phyloP scores from a whole-genome alignment of 2,329 filamentous ascomycete species.

The Cladosporium halotolerans region DNA sequence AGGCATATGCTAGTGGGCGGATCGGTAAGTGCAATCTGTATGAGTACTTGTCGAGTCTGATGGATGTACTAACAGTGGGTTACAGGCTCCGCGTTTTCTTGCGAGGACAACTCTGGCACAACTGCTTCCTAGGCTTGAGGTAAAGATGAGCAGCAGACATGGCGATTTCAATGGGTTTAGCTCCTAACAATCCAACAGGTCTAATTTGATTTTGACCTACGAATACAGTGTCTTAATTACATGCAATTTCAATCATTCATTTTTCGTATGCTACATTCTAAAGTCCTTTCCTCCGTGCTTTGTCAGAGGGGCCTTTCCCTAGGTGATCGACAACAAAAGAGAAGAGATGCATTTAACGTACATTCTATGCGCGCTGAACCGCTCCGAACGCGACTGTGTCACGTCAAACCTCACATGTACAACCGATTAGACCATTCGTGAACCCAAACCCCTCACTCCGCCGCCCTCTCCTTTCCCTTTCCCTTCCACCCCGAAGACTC shows the following conservation, averaged over 20 bases:
- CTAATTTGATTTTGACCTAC: too few relatives aligned
- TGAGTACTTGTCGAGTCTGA: neutral
- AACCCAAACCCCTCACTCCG: neutral
- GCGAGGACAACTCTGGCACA: constrained; percentile 40
- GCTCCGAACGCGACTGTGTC: neutral
- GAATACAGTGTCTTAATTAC: too few relatives aligned
- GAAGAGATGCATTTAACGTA: neutral
- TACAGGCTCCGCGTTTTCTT: constrained; percentile 40
- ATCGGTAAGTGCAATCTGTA: constrained; percentile 31
- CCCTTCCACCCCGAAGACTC: neutral
- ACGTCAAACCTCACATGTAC: too few relatives aligned
- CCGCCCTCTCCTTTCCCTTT: neutral
- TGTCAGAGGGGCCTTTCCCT: too few relatives aligned
- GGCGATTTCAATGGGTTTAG: too few relatives aligned
- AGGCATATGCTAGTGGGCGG: constrained; percentile 44
- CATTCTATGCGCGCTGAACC: constrained; percentile 2
- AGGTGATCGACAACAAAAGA: too few relatives aligned
- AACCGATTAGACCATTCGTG: too few relatives aligned
- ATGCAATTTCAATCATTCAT: too few relatives aligned
- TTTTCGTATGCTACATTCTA: too few relatives aligned
- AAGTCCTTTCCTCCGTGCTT: too few relatives aligned
- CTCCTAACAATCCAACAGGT: too few relatives aligned
- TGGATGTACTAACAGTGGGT: neutral
- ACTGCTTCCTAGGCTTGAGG: neutral
- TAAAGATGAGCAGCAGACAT: neutral